A percentile compares a stretch with the other conserved stretches of the same genome.
Evolutionary conservation across 2,329 filamentous ascomycete species (phyloP).

Genomic region (Verticillium zaregamsianum): DNA sequence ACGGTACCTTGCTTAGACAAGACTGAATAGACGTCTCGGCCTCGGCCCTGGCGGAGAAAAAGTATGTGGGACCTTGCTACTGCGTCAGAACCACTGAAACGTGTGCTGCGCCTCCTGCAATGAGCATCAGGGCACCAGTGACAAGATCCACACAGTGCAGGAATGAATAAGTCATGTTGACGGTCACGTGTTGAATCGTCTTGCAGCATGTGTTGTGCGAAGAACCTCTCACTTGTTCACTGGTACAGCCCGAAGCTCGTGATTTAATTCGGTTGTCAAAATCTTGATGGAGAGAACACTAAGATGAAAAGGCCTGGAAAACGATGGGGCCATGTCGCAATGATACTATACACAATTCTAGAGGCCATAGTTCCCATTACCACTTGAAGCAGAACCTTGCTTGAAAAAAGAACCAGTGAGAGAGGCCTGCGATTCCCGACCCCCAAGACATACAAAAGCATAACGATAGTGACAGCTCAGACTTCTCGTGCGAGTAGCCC

Average conservation of each 20-base stretch:
- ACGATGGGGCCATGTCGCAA: background rate
- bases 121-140: too few species aligned
- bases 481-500: background rate
- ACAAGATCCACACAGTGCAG: background rate
- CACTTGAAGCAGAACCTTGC: background rate
- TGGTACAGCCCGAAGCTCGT: too few species aligned
- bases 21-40: background rate
- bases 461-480: background rate
- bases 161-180: too few species aligned
- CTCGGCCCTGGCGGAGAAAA: background rate
- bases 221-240: too few species aligned
- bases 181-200: too few species aligned
- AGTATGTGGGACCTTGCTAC: background rate
- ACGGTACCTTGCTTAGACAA: too few species aligned
- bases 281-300: background rate
- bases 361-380: background rate
- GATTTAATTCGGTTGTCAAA: too few species aligned
- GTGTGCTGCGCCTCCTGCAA: background rate
- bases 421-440: background rate
- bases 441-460: background rate
- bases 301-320: background rate
- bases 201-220: too few species aligned
- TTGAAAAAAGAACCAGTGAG: background rate
- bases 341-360: constrained; percentile 1
- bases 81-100: background rate